Evolutionary conservation across 257 asterid species (phyloP).

Genomic region (Ligustrum vulgare): DNA sequence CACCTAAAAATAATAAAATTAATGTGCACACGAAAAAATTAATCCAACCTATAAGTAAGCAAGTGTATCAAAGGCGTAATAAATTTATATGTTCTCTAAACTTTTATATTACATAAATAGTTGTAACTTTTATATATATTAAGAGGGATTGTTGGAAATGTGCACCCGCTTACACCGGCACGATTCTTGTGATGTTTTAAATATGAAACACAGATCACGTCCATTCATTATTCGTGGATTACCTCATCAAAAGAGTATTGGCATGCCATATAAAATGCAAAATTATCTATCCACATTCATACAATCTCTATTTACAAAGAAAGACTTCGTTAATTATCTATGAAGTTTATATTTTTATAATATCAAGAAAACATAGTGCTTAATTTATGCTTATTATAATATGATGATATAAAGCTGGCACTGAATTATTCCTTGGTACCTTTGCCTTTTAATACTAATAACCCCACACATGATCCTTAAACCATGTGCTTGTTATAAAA

Average conservation of each 20-base stretch:
- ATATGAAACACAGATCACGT: slow-evolving; percentile 48
- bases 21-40: no score
- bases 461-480: slow-evolving; percentile 8
- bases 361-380: slow-evolving; percentile 15
- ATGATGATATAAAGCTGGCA: slow-evolving; percentile 32
- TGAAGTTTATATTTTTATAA: slow-evolving; percentile 25
- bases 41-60: neutral
- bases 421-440: slow-evolving; percentile 32
- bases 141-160: neutral
- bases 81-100: no score
- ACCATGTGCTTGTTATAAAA: no score
- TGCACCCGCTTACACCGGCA: slow-evolving; percentile 45
- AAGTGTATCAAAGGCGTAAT: neutral
- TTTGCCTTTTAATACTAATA: slow-evolving; percentile 9
- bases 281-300: slow-evolving; percentile 8
- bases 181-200: slow-evolving; percentile 29
- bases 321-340: slow-evolving; percentile 26
- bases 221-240: slow-evolving; percentile 33
- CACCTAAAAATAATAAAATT: no score
- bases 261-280: slow-evolving; percentile 9
- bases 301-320: no score
- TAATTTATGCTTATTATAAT: neutral
- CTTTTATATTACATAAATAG: neutral
- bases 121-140: no score
- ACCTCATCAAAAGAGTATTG: slow-evolving; percentile 29